Evolutionary conservation across 2,329 filamentous ascomycete genomes (phyloP), one percentile per base, ranked within the genome.

Genomic region (Hypoxylon sp.): DNA sequence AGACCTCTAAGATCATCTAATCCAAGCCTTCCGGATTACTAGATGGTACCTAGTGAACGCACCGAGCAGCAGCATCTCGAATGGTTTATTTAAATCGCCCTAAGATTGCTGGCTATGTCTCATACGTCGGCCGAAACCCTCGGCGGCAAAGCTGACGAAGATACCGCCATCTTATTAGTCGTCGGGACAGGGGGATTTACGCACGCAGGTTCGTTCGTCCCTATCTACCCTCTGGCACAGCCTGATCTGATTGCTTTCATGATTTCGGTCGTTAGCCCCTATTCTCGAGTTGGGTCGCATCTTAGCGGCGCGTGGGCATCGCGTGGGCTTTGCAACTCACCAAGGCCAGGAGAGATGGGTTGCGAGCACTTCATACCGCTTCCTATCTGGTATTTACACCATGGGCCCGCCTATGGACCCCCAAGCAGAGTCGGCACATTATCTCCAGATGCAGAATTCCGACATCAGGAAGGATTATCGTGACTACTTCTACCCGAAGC

Each of bases 321-420:
- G 59, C 6, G 69, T 82, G 53, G 75, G 78, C 16, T 81, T 81
- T 32, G 79, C 78, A 18, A 81, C 79, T 0, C 72, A 76, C 28
- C 60, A 74, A 6, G 76, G 76, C 9, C 79, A 80, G 61, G 77
- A 79, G 28, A 44, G 53, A 30, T 81, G 78, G 78, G 67, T 69
- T 8, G 54, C 72, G 1, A 61, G 53, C 8, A 64, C 68, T 46
- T 62, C 54, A 22, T 77, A 77, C 28, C 65, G 70, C 30, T 78
- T 79, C 69, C 56, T 80, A 48, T 66, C 70, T 26, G 69, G 68
- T 32, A 54, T 78, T 11, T 71, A 80, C 67, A 63, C 74, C 7
- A 64, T 79, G 40, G 79, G 79, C 11, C 72, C 75, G 2, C 64
- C 65, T 18, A 70, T 72, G 24, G 69, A 75, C 1, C 55, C 72